A percentile compares a stretch with the other conserved stretches of the same genome.
Conservation (phyloP, 768 basidiomycete genomes). For the Agaricus bisporus region DNA sequence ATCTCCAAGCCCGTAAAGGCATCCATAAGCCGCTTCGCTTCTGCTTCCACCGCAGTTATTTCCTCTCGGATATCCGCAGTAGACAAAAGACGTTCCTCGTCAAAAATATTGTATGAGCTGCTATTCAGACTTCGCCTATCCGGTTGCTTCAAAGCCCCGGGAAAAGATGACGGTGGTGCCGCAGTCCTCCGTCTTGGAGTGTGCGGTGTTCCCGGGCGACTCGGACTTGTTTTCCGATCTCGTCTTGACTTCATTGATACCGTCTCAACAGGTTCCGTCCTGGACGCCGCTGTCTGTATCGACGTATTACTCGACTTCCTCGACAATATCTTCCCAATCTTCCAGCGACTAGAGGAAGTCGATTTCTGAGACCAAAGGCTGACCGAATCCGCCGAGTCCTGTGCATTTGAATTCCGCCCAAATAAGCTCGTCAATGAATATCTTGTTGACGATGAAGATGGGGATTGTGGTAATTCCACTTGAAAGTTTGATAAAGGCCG, state of each 20-base stretch:
- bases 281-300: slow-evolving; percentile 37
- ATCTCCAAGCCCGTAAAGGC: slow-evolving; percentile 78
- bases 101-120: slow-evolving; percentile 35
- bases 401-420: slow-evolving; percentile 28
- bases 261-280: slow-evolving; percentile 26
- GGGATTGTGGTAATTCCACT: slow-evolving; percentile 36
- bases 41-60: slow-evolving; percentile 64
- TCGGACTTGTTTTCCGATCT: slow-evolving; percentile 32
- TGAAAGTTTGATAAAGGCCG: slow-evolving; percentile 36
- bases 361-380: slow-evolving; percentile 37
- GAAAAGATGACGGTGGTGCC: slow-evolving; percentile 58
- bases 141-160: slow-evolving; percentile 27
- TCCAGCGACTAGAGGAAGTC: slow-evolving; percentile 32
- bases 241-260: slow-evolving; percentile 40
- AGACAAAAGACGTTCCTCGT: slow-evolving; percentile 54
- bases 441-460: slow-evolving; percentile 44
- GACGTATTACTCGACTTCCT: slow-evolving; percentile 47
- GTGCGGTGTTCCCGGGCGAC: slow-evolving; percentile 45
- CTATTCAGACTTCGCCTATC: slow-evolving; percentile 31
- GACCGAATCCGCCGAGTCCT: slow-evolving; percentile 43
- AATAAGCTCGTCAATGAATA: slow-evolving; percentile 47
- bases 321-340: slow-evolving; percentile 30
- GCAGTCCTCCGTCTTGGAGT: slow-evolving; percentile 29
- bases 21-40: slow-evolving; percentile 65
- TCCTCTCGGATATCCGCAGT: slow-evolving; percentile 59